Base-by-base conservation (phyloP, 1,284 basidiomycete species). In the Coniferiporia weirii region DNA sequence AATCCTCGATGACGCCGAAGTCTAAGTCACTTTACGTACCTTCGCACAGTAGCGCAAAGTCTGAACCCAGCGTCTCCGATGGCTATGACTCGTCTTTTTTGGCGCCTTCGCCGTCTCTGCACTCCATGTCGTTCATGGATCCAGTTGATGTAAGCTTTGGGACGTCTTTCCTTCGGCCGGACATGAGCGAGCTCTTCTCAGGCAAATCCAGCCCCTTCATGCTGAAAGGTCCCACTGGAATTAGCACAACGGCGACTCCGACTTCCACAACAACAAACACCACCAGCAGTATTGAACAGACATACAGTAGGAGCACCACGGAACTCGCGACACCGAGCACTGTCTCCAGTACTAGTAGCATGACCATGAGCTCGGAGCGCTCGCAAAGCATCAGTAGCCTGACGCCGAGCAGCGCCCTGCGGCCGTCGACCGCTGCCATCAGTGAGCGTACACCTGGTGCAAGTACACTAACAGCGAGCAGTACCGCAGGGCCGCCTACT, bases 81-180 rank as follows among this genome's bases (percentile, higher is more conserved):
- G 65, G 74, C 8, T 91, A 85, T 63, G 87, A 89, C 38, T 87
- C 87, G 0, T 85, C 85, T 0, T 71, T 85, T 15, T 72, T 91
- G 20, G 75, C 74, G 9, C 84, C 87, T 0, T 88, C 87, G 0
- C 86, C 85, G 20, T 85, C 86, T 13, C 70, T 84, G 3, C 75
- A 77, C 52, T 83, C 85, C 0, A 64, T 82, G 20, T 79, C 79
- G 0, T 66, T 87, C 32, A 79, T 77, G 1, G 85, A 88, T 52
- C 79, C 77, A 1, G 73, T 70, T 1, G 87, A 89, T 64, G 71
- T 67, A 0, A 87, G 85, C 0, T 85, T 83, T 62, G 87, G 89
- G 56, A 76, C 76, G 5, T 76, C 75, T 2, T 70, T 74, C 63
- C 63, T 78, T 38, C 65, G 76, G 12, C 75, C 76, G 6, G 43